Base-by-base conservation (phyloP, 1,284 basidiomycete genomes). In the Gymnopus androsaceus region DNA sequence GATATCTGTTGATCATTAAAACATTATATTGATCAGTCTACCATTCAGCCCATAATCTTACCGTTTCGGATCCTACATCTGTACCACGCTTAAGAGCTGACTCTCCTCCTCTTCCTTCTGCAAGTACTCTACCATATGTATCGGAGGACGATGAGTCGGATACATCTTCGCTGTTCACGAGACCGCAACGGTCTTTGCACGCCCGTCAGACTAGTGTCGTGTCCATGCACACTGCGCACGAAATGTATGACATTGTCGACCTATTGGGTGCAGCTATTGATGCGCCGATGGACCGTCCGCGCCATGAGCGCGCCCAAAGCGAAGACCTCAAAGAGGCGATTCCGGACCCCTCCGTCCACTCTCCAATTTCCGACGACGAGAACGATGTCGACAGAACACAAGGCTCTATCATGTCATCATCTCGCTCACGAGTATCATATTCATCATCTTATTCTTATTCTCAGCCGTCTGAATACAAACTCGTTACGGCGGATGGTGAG, bases 171-270 rank as follows among this genome's bases (percentile, higher is more conserved):
- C 57, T 50, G 34, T 53, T 58, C 33, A 54, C 50, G 4, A 44
- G 33, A 48, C 37, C 45, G 11, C 17, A 27, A 17, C 33, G 30
- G 23, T 31, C 30, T 23, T 41, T 34, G 11, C 57, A 48, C 25
- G 48, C 48, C 23, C 60, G 60, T 40, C 49, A 49, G 7, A 28
- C 50, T 25, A 67, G 69, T 54, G 58, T 64, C 31, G 19, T 72
- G 30, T 71, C 70, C 1, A 50, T 68, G 17, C 55, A 64, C 2
- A 71, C 69, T 3, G 70, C 73, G 23, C 58, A 69, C 45, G 72
- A 74, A 31, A 56, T 73, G 19, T 57, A 61, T 19, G 69, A 67
- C 33, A 60, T 75, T 28, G 71, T 69, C 3, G 72, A 72, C 40
- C 51, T 74, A 51, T 62, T 74, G 34, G 57, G 49, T 11, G 49